Percentiles rank a stretch among this genome's conserved stretches.
phyloP scores from a whole-genome alignment of 345 rosid species.

The Abelmoschus esculentus region DNA sequence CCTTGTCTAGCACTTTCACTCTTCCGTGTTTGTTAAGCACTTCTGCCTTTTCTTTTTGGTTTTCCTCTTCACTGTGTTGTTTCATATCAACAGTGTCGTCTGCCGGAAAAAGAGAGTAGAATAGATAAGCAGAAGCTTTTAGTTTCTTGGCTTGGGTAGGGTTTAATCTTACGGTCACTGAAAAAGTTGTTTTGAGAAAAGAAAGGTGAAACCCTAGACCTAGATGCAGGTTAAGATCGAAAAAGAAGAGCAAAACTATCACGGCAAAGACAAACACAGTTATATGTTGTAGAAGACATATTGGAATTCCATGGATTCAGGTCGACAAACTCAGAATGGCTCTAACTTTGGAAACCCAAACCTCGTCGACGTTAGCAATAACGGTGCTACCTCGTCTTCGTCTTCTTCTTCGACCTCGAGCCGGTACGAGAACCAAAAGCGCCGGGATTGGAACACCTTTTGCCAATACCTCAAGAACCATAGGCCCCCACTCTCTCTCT shows the following conservation, averaged over 20 bases:
- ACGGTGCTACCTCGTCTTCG: conserved; percentile 11
- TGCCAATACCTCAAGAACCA: conserved; percentile 61
- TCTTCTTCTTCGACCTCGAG: conserved; percentile 25
- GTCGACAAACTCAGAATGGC: conserved; percentile 7
- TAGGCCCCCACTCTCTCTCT: conserved; percentile 47
- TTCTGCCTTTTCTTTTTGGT: too few relatives aligned
- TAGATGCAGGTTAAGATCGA: background rate
- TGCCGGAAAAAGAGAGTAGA: too few relatives aligned
- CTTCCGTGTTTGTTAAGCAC: too few relatives aligned
- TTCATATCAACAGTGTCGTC: too few relatives aligned
- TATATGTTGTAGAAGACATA: background rate
- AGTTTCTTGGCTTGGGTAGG: background rate
- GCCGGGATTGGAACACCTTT: conserved; percentile 74
- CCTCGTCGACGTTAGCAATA: background rate
- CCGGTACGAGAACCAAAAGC: conserved; percentile 67
- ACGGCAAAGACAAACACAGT: background rate
- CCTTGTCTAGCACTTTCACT: too few relatives aligned
- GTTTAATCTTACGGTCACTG: background rate
- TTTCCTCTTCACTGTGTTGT: too few relatives aligned
- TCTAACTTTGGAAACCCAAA: background rate
- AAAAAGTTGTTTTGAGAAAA: background rate
- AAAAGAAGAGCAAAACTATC: background rate
- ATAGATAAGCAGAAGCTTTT: too few relatives aligned
- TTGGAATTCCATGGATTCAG: conserved; percentile 16
- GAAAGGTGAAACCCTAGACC: conserved; percentile 14